Conservation (phyloP, 1,284 basidiomycete genomes). For the Ceratobasidium sp. region DNA sequence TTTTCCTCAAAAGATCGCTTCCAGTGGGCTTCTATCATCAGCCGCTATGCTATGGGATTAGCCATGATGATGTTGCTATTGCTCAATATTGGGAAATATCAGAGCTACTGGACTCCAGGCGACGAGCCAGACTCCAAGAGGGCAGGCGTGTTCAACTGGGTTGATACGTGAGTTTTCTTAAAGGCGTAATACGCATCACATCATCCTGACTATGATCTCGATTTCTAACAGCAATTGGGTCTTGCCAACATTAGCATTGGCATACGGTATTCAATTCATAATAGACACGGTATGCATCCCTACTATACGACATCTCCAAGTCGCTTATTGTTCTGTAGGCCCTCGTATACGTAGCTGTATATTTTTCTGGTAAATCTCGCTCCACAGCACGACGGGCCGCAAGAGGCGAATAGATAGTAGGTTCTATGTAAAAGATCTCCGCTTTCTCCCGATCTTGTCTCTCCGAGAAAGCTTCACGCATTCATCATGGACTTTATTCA, state of each 20-base stretch:
- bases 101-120: background rate
- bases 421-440: no score
- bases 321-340: background rate
- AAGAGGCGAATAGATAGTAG: no score
- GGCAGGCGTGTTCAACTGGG: constrained; percentile 19
- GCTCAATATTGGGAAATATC: constrained; percentile 26
- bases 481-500: no score
- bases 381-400: no score
- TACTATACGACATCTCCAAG: no score
- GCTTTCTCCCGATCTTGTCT: no score
- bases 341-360: constrained; percentile 1
- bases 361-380: no score
- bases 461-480: no score
- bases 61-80: background rate
- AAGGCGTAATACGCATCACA: background rate
- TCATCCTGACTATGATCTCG: background rate
- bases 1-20: constrained; percentile 10
- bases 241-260: constrained; percentile 13
- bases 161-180: constrained; percentile 12
- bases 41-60: constrained; percentile 23
- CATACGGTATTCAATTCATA: constrained; percentile 22
- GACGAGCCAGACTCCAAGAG: background rate
- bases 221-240: constrained; percentile 3
- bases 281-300: background rate
- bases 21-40: constrained; percentile 20